phyloP scores from a whole-genome alignment of 2,329 filamentous ascomycete genomes.

The Dactylellina parvicollis region DNA sequence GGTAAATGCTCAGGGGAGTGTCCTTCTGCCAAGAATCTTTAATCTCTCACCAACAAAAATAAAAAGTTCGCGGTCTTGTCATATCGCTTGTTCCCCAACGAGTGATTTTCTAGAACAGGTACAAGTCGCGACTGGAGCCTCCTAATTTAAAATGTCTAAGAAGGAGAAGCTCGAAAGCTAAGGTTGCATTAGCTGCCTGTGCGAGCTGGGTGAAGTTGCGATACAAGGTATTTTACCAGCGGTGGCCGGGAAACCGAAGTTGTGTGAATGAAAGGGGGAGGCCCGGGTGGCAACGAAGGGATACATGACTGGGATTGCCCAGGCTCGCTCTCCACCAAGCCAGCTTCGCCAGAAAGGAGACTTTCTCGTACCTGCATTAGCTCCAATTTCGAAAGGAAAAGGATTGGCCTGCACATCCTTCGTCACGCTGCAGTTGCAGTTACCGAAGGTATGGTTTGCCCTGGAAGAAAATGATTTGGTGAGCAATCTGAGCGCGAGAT shows the following conservation, averaged over 20 bases:
- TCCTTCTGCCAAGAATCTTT: slow-evolving; percentile 29
- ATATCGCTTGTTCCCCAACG: slow-evolving; percentile 32
- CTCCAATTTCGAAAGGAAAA: slow-evolving; percentile 32
- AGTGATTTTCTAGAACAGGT: slow-evolving; percentile 27
- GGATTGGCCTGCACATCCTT: slow-evolving; percentile 28
- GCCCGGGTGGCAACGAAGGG: slow-evolving; percentile 44
- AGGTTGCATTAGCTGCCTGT: slow-evolving; percentile 35
- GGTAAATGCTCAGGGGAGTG: slow-evolving; percentile 15
- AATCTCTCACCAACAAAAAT: slow-evolving; percentile 43
- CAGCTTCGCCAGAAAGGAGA: slow-evolving; percentile 30
- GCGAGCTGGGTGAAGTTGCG: slow-evolving; percentile 14
- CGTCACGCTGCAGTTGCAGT: slow-evolving; percentile 46
- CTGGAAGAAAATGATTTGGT: slow-evolving; percentile 14
- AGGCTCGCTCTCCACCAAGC: slow-evolving; percentile 19
- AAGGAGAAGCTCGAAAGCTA: slow-evolving; percentile 37
- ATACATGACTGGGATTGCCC: slow-evolving; percentile 37
- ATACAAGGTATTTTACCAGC: slow-evolving; percentile 23
- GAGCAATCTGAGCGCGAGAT: slow-evolving; percentile 9
- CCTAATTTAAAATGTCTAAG: slow-evolving; percentile 43
- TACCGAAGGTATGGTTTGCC: slow-evolving; percentile 39
- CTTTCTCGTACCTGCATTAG: slow-evolving; percentile 53
- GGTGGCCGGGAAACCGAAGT: slow-evolving; percentile 51
- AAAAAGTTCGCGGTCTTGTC: slow-evolving; percentile 36
- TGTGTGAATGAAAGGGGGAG: slow-evolving; percentile 39
- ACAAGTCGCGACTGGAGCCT: slow-evolving; percentile 6